These are phyloP conservation scores for Metschnikowia cerradonensis DNA, from an alignment of 805 yeast genomes.

Conservation along the genomic window DNA sequence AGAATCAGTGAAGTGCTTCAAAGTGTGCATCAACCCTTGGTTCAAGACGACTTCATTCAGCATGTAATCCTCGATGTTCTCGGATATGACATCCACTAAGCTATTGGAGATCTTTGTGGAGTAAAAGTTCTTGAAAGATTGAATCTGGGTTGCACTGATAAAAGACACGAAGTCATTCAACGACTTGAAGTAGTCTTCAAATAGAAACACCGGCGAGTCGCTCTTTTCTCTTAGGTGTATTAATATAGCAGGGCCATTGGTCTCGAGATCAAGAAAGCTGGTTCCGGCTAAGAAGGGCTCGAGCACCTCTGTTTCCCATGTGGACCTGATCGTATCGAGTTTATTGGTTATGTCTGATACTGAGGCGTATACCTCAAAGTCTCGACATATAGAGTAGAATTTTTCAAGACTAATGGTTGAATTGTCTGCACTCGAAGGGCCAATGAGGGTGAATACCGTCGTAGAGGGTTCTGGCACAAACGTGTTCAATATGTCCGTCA, in stretches of 20 bases:
- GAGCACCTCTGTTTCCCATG: conserved; percentile 15
- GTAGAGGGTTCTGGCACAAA: conserved; percentile 7
- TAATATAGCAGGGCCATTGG: neutral
- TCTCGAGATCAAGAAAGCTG: conserved; percentile 4
- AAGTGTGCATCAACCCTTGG: conserved; percentile 18
- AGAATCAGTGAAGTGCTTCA: conserved; percentile 17
- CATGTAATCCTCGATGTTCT: conserved; percentile 24
- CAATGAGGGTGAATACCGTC: conserved; percentile 1
- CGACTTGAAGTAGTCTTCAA: conserved; percentile 21
- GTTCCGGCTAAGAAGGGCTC: conserved; percentile 11
- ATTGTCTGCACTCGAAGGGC: neutral
- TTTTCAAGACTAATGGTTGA: neutral
- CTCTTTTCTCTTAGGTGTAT: neutral
- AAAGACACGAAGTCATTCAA: conserved; percentile 26
- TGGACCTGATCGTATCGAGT: conserved; percentile 4
- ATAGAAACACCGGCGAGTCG: neutral
- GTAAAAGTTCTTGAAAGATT: conserved; percentile 22
- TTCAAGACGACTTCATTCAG: conserved; percentile 16
- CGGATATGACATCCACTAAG: conserved; percentile 28
- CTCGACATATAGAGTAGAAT: conserved; percentile 4
- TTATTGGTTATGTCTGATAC: conserved; percentile 5
- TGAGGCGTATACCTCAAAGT: conserved; percentile 11
- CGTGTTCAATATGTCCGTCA: conserved; percentile 5
- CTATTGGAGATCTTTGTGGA: conserved; percentile 27
- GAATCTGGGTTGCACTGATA: conserved; percentile 24